phyloP scores from a whole-genome alignment of 2,329 filamentous ascomycete genomes.

The Zymoseptoria passerinii region DNA sequence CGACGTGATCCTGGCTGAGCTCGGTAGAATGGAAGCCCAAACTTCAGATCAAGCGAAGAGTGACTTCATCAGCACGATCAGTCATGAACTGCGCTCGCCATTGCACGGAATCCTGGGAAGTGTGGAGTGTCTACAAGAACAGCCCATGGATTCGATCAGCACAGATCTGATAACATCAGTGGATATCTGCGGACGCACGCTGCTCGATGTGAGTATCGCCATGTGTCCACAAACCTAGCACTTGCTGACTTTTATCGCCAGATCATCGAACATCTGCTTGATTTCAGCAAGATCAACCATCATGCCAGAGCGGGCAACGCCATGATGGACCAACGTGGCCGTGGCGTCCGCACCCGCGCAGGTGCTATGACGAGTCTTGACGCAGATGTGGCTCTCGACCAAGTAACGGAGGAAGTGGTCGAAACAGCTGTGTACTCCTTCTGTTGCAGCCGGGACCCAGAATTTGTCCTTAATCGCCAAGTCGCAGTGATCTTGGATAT shows the following conservation, averaged over 20 bases:
- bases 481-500: conserved; percentile 42
- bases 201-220: conserved; percentile 30
- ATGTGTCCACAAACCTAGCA: no score
- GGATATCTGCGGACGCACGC: conserved; percentile 42
- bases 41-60: conserved; percentile 42
- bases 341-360: conserved; percentile 9
- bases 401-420: conserved; percentile 46
- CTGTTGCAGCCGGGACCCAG: conserved; percentile 19
- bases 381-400: conserved; percentile 34
- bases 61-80: conserved; percentile 46
- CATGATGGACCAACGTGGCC: conserved; percentile 4
- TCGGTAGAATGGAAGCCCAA: conserved; percentile 33
- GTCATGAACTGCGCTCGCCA: conserved; percentile 44
- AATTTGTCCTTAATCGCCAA: conserved; percentile 22
- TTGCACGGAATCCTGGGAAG: conserved; percentile 43
- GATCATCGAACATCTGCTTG: conserved; percentile 38
- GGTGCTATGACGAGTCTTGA: conserved; percentile 20
- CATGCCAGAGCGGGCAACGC: conserved; percentile 12
- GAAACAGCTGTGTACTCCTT: conserved; percentile 42
- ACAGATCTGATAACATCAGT: conserved; percentile 40
- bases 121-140: conserved; percentile 43
- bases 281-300: conserved; percentile 40
- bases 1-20: conserved; percentile 36
- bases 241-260: conserved; percentile 14
- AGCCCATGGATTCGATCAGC: conserved; percentile 33